These are phyloP conservation scores for Rutstroemia sp. DNA, from an alignment of 2,329 filamentous ascomycete genomes.

Conservation along the genomic window DNA sequence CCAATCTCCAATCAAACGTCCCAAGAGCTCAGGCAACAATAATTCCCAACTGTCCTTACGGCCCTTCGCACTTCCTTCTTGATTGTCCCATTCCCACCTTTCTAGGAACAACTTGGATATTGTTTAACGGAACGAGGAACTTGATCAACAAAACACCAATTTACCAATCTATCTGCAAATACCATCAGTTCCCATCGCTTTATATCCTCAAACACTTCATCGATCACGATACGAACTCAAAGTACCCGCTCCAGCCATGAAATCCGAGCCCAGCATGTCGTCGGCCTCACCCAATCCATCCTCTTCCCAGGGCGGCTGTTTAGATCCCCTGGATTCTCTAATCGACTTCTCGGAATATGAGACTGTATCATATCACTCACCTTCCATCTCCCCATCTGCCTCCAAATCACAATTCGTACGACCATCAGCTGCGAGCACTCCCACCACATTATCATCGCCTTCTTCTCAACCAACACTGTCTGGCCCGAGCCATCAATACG, in stretches of 20 bases:
- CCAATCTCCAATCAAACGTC: background rate
- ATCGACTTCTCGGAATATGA: constrained; percentile 59
- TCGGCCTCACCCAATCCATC: background rate
- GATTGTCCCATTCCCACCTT: no score
- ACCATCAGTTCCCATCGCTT: background rate
- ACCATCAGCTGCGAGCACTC: constrained; percentile 42
- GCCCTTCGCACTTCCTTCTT: background rate
- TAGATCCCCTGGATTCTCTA: constrained; percentile 43
- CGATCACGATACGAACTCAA: background rate
- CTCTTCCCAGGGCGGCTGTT: constrained; percentile 21
- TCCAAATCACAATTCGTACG: constrained; percentile 46
- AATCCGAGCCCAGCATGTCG: background rate
- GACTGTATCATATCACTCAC: constrained; percentile 51
- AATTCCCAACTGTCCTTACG: background rate
- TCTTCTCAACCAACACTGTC: constrained; percentile 53
- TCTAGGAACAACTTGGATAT: no score
- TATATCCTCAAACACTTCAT: background rate
- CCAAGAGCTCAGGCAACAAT: background rate
- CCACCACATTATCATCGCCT: constrained; percentile 43
- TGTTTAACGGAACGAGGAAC: no score
- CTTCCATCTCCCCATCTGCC: constrained; percentile 50
- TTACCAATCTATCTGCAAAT: background rate
- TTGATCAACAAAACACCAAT: no score
- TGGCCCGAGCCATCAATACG: constrained; percentile 90
- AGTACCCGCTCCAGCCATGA: background rate